A percentile compares a stretch with the other conserved stretches of the same genome.
phyloP scores from a whole-genome alignment of 345 rosid species.

The Nephelium lappaceum region DNA sequence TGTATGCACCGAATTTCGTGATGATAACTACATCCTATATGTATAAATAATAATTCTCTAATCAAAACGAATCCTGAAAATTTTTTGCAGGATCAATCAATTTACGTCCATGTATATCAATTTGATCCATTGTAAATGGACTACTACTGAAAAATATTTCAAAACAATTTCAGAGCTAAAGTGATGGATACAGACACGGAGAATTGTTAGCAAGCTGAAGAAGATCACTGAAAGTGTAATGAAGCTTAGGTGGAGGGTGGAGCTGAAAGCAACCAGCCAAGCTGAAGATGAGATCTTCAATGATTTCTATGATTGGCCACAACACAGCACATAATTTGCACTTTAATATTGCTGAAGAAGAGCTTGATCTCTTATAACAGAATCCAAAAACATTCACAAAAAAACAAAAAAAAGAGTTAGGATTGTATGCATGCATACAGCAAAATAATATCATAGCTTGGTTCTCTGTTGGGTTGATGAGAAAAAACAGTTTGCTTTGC shows the following conservation, averaged over 20 bases:
- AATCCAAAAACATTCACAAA: background rate
- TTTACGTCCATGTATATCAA: no score
- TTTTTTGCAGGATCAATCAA: no score
- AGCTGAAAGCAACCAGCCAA: constrained; percentile 40
- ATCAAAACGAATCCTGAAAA: no score
- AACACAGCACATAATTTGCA: constrained; percentile 39
- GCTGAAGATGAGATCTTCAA: constrained; percentile 29
- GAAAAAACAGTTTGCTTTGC: background rate
- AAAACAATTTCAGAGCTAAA: background rate
- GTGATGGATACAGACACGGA: constrained; percentile 31
- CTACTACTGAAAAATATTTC: no score
- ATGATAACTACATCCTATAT: no score
- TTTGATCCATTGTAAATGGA: no score
- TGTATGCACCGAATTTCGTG: no score
- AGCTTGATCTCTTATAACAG: constrained; percentile 30
- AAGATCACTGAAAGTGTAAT: constrained; percentile 35
- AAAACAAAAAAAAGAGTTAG: background rate
- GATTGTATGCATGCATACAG: background rate
- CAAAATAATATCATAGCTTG: no score
- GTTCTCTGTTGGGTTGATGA: constrained; percentile 9
- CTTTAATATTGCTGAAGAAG: constrained; percentile 18
- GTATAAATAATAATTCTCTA: no score
- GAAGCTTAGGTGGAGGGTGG: constrained; percentile 26
- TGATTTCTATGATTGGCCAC: constrained; percentile 30
- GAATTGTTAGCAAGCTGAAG: constrained; percentile 36